phyloP scores from a whole-genome alignment of 306 rosid species.

The peach (Prunus persica) region Prunus_persica_NCBIv2 NC_034015.1:16200501-16201000 shows the following conservation, averaged over 20 bases:
- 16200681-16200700: neutral
- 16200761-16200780: neutral
- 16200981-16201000: neutral
- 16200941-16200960: neutral
- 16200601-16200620: neutral
- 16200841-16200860: neutral
- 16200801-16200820: slow-evolving; percentile 8
- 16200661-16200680: too few species aligned
- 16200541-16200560: neutral
- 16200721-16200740: neutral
- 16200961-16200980: neutral
- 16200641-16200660: neutral
- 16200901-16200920: neutral
- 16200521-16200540: neutral
- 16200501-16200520: neutral
- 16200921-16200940: neutral
- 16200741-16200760: neutral
- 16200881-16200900: neutral
- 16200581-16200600: neutral
- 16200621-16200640: neutral
- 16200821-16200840: neutral
- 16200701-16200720: neutral
- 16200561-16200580: neutral
- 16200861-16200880: neutral
- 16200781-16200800: neutral